A percentile compares a stretch with the other conserved stretches of the same genome.
These are phyloP conservation scores for Diaporthe sp. DNA, from an alignment of 2,329 filamentous ascomycete genomes.

Conservation along the genomic window DNA sequence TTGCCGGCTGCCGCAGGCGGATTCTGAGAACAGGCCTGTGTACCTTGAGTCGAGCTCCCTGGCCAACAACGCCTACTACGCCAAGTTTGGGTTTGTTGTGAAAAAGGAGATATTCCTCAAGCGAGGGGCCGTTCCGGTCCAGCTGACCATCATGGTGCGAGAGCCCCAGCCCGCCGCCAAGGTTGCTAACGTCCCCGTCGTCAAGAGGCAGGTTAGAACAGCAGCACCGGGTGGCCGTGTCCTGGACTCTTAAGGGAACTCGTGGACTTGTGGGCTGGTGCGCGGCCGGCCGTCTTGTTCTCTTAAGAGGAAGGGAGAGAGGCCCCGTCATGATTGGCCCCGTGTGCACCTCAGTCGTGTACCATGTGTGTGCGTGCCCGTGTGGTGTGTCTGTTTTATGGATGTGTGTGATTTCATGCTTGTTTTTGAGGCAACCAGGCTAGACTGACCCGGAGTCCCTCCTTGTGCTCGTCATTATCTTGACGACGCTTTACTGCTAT, in stretches of 20 bases:
- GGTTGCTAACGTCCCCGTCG: constrained; percentile 48
- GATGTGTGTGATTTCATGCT: constrained; percentile 5
- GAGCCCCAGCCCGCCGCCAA: constrained; percentile 67
- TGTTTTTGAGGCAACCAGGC: constrained; percentile 3
- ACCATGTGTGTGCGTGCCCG: neutral
- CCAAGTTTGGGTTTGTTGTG: constrained; percentile 80
- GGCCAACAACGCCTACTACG: constrained; percentile 79
- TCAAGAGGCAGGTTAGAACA: constrained; percentile 36
- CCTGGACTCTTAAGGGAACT: constrained; percentile 11
- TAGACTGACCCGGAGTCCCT: constrained; percentile 7
- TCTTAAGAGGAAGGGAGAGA: constrained; percentile 2
- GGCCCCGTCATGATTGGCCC: constrained; percentile 11
- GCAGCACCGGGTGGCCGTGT: constrained; percentile 6
- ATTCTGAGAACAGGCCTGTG: constrained; percentile 75
- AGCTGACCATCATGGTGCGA: constrained; percentile 85
- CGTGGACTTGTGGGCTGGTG: neutral
- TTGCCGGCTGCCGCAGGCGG: constrained; percentile 64
- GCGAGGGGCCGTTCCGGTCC: constrained; percentile 70
- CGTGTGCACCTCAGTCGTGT: constrained; percentile 3
- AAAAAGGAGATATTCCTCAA: constrained; percentile 74
- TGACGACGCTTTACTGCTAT: neutral
- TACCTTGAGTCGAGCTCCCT: constrained; percentile 85
- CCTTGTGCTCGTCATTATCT: constrained; percentile 33
- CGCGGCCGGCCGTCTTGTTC: constrained; percentile 13
- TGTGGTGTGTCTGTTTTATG: neutral